A percentile compares a stretch with the other conserved stretches of the same genome.
phyloP scores from a whole-genome alignment of 2,329 filamentous ascomycete genomes.

The Mariannaea elegans region DNA sequence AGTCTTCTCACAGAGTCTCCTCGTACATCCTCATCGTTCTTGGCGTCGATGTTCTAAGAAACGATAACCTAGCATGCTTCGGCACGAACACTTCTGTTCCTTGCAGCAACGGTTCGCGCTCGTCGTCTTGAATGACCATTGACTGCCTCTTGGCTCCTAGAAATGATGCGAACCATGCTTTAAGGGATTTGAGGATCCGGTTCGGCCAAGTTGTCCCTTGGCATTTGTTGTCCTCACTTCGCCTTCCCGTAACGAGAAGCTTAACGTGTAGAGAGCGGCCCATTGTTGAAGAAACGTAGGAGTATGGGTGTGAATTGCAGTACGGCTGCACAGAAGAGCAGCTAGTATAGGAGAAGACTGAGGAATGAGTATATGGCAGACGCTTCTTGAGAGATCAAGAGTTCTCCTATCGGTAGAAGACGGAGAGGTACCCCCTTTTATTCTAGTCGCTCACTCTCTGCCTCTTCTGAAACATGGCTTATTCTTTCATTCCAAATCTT shows the following conservation, averaged over 20 bases:
- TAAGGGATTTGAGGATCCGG: slow-evolving; percentile 26
- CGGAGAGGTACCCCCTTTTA: background rate
- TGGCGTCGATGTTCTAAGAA: slow-evolving; percentile 53
- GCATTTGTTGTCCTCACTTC: background rate
- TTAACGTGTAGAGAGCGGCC: slow-evolving; percentile 25
- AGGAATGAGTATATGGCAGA: no score
- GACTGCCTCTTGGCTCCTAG: background rate
- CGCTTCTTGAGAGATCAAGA: background rate
- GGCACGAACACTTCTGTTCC: slow-evolving; percentile 40
- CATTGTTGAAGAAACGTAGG: slow-evolving; percentile 17
- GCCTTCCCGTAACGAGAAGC: slow-evolving; percentile 22
- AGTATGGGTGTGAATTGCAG: background rate
- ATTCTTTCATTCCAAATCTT: background rate
- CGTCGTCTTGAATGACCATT: slow-evolving; percentile 22
- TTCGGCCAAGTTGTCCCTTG: slow-evolving; percentile 14
- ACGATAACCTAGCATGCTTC: slow-evolving; percentile 52
- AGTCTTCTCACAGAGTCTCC: slow-evolving; percentile 23
- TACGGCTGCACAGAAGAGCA: no score
- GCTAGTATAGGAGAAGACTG: no score
- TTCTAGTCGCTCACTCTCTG: background rate
- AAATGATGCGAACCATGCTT: slow-evolving; percentile 16
- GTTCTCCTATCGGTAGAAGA: background rate
- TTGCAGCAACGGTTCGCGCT: slow-evolving; percentile 35
- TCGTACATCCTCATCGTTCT: slow-evolving; percentile 49
- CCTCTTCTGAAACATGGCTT: background rate